Evolutionary conservation across 768 basidiomycete species (phyloP), one percentile per base, ranked within the genome.

Genomic region (Aureoboletus auriporus): DNA sequence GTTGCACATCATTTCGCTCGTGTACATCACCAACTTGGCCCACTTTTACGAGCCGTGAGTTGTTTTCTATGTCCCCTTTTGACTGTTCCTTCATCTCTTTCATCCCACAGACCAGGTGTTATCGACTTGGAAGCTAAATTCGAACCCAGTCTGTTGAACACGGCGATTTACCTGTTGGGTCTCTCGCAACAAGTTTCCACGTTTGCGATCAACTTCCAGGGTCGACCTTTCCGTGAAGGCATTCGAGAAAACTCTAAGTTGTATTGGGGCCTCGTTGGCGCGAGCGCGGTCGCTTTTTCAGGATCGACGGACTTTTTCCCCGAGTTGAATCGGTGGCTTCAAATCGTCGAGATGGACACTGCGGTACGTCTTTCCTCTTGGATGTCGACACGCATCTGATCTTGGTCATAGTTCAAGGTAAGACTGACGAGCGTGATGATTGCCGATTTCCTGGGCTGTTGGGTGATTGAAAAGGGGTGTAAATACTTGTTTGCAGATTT

Each of bases 151-250:
- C 71, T 99, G 41, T 75, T 99, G 50, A 99, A 98, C 74, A 95
- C 94, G 3, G 92, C 93, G 36, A 95, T 99, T 60, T 99, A 94
- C 71, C 82, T 98, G 27, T 77, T 99, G 44, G 88, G 94, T 45
- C 78, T 98, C 33, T 94, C 91, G 2, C 95, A 99, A 65, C 96
- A 99, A 67, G 95, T 99, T 2, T 98, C 95, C 7, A 98, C 96
- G 0, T 98, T 99, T 61, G 86, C 93, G 4, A 93, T 98, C 72
- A 99, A 99, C 73, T 99, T 94, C 79, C 92, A 93, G 74, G 96
- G 96, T 8, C 87, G 96, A 31, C 96, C 96, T 0, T 99, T 98
- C 84, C 85, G 96, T 30, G 96, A 99, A 69, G 93, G 93, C 33
- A 97, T 99, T 62, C 80, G 90, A 3, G 96, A 99, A 70, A 99